A percentile compares a stretch with the other conserved stretches of the same genome.
Conservation (phyloP, 1,284 basidiomycete genomes). For the Irpex sp. region DNA sequence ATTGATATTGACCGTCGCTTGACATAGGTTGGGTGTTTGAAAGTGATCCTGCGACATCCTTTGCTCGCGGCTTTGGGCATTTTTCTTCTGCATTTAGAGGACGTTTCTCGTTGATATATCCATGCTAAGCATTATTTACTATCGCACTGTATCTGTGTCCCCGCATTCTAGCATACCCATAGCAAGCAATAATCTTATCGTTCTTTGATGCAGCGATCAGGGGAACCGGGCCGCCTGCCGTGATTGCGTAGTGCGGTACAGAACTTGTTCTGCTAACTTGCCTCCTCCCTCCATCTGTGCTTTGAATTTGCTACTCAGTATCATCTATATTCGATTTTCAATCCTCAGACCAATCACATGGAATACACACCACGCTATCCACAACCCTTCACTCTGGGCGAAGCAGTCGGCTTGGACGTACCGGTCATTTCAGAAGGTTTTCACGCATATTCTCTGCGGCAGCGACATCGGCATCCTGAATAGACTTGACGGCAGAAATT, state of each 20-base stretch:
- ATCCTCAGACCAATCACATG: constrained; percentile 33
- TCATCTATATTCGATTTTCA: too few species aligned
- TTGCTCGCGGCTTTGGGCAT: neutral
- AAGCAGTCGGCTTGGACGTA: constrained; percentile 66
- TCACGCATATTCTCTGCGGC: constrained; percentile 10
- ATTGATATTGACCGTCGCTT: neutral
- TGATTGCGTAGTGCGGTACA: too few species aligned
- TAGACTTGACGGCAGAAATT: constrained; percentile 51
- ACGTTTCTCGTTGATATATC: neutral
- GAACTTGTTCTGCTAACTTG: neutral
- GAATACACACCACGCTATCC: constrained; percentile 62
- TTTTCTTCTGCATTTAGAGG: neutral
- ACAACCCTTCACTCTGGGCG: constrained; percentile 73
- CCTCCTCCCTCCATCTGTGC: neutral
- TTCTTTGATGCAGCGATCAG: neutral
- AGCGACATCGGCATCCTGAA: neutral
- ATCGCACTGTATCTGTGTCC: neutral
- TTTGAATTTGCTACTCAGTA: neutral
- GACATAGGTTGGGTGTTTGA: neutral
- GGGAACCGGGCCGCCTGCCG: neutral
- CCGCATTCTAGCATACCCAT: neutral
- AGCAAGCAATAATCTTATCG: neutral
- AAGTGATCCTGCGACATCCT: neutral
- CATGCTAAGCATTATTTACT: constrained; percentile 1
- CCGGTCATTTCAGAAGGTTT: constrained; percentile 68